Evolutionary conservation across 257 asterid species (phyloP), one percentile per base, ranked within the genome.

Genomic region (Solanum commersonii): DNA sequence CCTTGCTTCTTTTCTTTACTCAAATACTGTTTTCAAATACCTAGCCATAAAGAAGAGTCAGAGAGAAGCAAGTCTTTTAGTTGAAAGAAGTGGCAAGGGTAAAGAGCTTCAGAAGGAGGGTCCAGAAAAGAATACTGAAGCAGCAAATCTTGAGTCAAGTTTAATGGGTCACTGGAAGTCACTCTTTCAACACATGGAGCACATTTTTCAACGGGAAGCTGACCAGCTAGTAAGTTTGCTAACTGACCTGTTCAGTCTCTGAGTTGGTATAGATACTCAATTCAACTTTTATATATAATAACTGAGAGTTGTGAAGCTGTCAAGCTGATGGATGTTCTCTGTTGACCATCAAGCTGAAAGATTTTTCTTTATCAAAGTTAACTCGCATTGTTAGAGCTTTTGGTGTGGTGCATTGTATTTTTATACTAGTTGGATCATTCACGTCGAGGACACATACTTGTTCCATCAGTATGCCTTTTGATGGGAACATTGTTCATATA

Each of bases 41-140:
- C 27, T 86, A 96, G 99, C 96, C 82, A 83, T 92, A 76, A 93
- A 90, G 88, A 95, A 93, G 93, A 91, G 95, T 87, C 94, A 93
- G 89, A 96, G 90, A 91, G 98, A 96, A 85, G 97, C 98, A 74
- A 93, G 91, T 90, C 89, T 93, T 86, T 79, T 95, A 91, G 97
- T 92, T 59, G 98, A 94, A 89, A 90, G 93, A 91, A 93, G 91
- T 93, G 68, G 89, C 91, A 93, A 90, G 90, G 90, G 82, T 63
- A 92, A 87, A 88, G 90, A 63, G 33, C 79, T 84, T 23, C 94
- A 89, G 83, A 93, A 84, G 83, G 89, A 85, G 35, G 93, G 88
- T 79, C 67, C 67, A 63, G 93, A 89, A 89, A 91, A 89, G 83
- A 84, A 87, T 56, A 71, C 40, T 25, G 70, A 83, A 77, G 89